A percentile compares a stretch with the other conserved stretches of the same genome.
phyloP scores from a whole-genome alignment of 2,329 filamentous ascomycete species.

The Penicillium sp. region DNA sequence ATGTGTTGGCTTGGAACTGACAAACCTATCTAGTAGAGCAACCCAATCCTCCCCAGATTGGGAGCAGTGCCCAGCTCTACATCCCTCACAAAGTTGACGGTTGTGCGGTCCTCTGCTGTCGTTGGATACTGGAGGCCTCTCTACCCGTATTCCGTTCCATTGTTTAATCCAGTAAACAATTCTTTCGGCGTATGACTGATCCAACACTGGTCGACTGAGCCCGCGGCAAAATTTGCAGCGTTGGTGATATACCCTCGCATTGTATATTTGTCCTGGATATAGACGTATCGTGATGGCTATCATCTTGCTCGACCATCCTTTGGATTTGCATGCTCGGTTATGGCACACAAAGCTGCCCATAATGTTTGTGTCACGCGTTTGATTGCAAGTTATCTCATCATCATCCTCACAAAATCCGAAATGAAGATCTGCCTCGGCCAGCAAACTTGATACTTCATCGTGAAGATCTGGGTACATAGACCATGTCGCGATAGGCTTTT shows the following conservation, averaged over 20 bases:
- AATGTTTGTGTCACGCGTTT: conserved; percentile 42
- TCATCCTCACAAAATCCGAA: conserved; percentile 35
- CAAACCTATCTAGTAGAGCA: not conserved
- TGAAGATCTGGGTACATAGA: conserved; percentile 37
- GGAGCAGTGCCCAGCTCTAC: conserved; percentile 24
- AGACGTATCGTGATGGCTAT: conserved; percentile 46
- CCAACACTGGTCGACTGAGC: conserved; percentile 35
- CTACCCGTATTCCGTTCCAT: conserved; percentile 38
- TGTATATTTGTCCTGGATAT: conserved; percentile 41
- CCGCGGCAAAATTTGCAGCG: conserved; percentile 38
- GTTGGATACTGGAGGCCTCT: conserved; percentile 11
- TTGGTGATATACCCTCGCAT: conserved; percentile 47
- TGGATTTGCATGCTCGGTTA: conserved; percentile 31
- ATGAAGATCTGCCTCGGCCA: conserved; percentile 30
- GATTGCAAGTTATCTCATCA: conserved; percentile 21
- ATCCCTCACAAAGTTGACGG: conserved; percentile 33
- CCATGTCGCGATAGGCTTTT: conserved; percentile 19
- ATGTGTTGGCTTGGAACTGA: not conserved
- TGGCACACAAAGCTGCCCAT: conserved; percentile 44
- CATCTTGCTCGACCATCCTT: conserved; percentile 42
- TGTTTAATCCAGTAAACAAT: conserved; percentile 45
- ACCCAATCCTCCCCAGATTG: not conserved
- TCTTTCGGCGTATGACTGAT: conserved; percentile 44
- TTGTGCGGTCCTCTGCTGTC: conserved; percentile 29
- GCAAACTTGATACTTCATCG: conserved; percentile 29